Evolutionary conservation across 2,329 filamentous ascomycete genomes (phyloP), one percentile per base, ranked within the genome.

Genomic region (Colletotrichum noveboracense): DNA sequence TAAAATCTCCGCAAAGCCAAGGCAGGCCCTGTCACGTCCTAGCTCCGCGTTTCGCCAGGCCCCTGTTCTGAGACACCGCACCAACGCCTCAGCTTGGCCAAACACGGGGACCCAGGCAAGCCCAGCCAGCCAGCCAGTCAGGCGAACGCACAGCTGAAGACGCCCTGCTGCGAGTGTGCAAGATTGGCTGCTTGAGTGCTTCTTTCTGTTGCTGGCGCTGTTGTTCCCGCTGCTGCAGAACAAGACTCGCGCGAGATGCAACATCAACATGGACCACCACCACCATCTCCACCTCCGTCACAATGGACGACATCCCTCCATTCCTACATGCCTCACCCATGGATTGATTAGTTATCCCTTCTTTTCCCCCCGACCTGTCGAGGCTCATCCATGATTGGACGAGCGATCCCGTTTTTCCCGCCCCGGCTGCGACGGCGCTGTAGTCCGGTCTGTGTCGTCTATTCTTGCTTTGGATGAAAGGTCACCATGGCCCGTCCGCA

Each of bases 11-110:
- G 71, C 71, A 52, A 52, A 21, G 43, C n/a, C 6, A 62, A 69
- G 38, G 61, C 14, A 61, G 3, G 26, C 66, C 70, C 61, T 61
- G 71, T 70, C 38, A 56, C 24, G 61, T 28, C 36, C 18, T 38
- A 43, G 24, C 60, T 65, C 66, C 61, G 43, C 56, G 62, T 72
- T 68, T 75, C 72, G 67, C 34, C 64, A 58, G 21, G 26, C 60
- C 74, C 74, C 71, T 74, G 74, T 60, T 70, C 70, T 75, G 75
- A 77, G 75, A 77, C 71, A 68, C 72, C 28, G 67, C 75, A 72
- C 72, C 72, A 75, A 64, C 72, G 72, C 73, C 48, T 67, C 75
- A 76, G 18, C 61, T 38, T 38, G 55, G 55, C 62, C 69, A 72
- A 65, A 55, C 60, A 70, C 26, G 24, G 52, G 30, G 69, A 38